Conservation (phyloP, 73 alveolate genomes). For the Tetrahymena elliotti region DNA sequence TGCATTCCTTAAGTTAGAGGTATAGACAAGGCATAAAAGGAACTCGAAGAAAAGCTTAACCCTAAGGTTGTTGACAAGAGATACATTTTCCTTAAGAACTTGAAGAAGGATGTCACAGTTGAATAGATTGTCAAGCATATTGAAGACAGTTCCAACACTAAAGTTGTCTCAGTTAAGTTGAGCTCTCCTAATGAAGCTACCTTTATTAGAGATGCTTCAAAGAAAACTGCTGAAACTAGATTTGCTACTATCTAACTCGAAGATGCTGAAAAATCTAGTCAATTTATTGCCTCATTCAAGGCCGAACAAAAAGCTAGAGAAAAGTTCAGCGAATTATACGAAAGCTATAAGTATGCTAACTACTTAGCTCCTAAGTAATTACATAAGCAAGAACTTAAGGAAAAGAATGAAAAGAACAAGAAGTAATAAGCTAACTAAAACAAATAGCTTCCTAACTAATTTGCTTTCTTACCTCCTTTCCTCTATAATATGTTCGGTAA, state of each 20-base stretch:
- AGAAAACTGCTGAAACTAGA: background rate
- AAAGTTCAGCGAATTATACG: background rate
- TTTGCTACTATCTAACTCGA: background rate
- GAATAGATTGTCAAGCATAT: background rate
- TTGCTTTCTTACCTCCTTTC: background rate
- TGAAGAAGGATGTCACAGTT: background rate
- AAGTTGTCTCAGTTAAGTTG: background rate
- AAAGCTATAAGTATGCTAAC: background rate
- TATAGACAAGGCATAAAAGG: background rate
- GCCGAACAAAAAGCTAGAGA: background rate
- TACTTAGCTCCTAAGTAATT: background rate
- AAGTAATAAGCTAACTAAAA: background rate
- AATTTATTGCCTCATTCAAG: background rate
- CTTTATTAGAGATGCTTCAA: background rate
- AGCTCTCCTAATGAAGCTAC: background rate
- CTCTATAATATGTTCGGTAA: background rate
- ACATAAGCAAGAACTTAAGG: background rate
- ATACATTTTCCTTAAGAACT: background rate
- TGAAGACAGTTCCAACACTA: background rate
- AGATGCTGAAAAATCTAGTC: background rate
- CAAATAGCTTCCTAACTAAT: background rate
- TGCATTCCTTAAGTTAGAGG: background rate
- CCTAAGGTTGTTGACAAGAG: background rate
- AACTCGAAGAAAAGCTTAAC: background rate
- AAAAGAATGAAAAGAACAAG: background rate